Percentiles rank a stretch among this genome's conserved stretches.
Evolutionary conservation across 2,329 filamentous ascomycete genomes (phyloP).

Genomic region (Pyrenophora teres): DNA sequence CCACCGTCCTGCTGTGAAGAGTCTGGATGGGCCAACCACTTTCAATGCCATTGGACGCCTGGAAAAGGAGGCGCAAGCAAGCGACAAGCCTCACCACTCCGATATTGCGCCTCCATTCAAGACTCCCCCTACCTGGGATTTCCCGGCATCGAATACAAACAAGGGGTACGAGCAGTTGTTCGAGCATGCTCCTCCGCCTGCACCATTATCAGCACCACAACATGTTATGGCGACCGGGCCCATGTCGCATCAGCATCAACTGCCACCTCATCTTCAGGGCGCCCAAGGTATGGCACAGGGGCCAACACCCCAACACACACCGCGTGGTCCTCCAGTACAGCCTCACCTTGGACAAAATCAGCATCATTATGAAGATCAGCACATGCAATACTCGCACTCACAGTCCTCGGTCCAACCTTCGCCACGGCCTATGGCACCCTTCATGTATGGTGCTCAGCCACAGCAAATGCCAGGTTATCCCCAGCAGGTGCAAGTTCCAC

Average conservation of each 20-base stretch:
- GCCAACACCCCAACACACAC: conserved; percentile 74
- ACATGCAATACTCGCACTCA: conserved; percentile 85
- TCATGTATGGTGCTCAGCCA: conserved; percentile 70
- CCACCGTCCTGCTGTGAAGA: conserved; percentile 67
- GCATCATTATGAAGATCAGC: conserved; percentile 78
- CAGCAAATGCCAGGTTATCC: conserved; percentile 55
- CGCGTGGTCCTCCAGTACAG: conserved; percentile 76
- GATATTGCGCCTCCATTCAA: conserved; percentile 85
- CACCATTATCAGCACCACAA: conserved; percentile 67
- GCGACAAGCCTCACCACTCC: conserved; percentile 65
- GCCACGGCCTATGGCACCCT: conserved; percentile 73
- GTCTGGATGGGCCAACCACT: conserved; percentile 56
- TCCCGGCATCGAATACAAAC: conserved; percentile 70
- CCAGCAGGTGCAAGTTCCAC: conserved; percentile 66
- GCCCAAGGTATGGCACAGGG: conserved; percentile 69
- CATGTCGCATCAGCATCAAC: conserved; percentile 79
- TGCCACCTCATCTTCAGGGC: conserved; percentile 80
- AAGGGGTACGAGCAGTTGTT: conserved; percentile 82
- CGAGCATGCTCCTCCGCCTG: conserved; percentile 64
- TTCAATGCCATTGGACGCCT: conserved; percentile 72
- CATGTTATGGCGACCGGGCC: conserved; percentile 66
- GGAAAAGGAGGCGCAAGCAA: conserved; percentile 64
- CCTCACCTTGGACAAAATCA: conserved; percentile 72
- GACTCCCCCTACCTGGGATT: conserved; percentile 84
- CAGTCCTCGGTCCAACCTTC: conserved; percentile 81